These are phyloP conservation scores for Carex scoparia DNA, from an alignment of 176 grass and related monocot species.

Conservation along the genomic window DNA sequence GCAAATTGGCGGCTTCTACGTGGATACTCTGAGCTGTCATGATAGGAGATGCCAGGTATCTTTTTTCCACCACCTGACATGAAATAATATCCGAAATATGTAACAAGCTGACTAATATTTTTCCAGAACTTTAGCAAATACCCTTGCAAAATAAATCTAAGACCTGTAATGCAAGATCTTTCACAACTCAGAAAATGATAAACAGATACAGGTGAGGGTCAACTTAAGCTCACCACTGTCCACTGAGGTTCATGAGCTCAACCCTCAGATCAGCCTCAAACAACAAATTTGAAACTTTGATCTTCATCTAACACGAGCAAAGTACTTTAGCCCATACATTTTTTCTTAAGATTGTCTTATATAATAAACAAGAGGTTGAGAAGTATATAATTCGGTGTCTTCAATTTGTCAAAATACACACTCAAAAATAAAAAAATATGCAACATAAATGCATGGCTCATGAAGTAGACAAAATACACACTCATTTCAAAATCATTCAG, in stretches of 20 bases:
- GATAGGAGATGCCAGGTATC: conserved; percentile 64
- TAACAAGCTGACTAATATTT: not conserved
- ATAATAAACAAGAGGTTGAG: not conserved
- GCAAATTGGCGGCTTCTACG: conserved; percentile 64
- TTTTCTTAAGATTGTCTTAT: not conserved
- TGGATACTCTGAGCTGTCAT: conserved; percentile 70
- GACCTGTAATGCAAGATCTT: not conserved
- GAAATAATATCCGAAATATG: conserved; percentile 17
- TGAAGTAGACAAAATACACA: not conserved
- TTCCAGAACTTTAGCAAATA: not conserved
- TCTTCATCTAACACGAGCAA: not conserved
- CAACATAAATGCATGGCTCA: not conserved
- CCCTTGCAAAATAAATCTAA: not conserved
- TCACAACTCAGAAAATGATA: not conserved
- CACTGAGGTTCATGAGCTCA: not conserved
- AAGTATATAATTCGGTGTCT: not conserved
- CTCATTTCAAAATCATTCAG: not conserved
- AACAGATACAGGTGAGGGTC: not conserved
- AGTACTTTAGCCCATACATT: not conserved
- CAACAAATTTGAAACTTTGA: not conserved
- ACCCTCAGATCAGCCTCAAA: not conserved
- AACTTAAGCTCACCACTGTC: not conserved
- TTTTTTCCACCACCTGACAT: conserved; percentile 64
- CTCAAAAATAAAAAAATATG: not conserved
- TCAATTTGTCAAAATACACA: not conserved